phyloP scores from a whole-genome alignment of 1,139 yeast genomes.

The Sugiyamaella sp. region DNA sequence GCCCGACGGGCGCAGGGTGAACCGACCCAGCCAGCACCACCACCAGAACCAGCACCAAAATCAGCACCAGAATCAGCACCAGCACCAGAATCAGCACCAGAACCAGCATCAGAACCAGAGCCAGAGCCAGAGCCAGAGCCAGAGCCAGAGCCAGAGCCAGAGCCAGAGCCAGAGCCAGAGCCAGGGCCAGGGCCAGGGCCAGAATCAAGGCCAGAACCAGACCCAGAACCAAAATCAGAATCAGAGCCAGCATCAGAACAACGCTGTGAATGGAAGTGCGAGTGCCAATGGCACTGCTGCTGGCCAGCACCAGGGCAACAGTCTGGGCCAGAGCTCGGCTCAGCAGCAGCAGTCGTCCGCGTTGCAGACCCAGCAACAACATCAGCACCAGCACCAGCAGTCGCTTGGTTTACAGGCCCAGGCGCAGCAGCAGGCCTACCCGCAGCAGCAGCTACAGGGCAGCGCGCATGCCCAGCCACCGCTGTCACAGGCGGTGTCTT shows the following conservation, averaged over 20 bases:
- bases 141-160: neutral
- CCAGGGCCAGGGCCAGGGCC: constrained; percentile 1
- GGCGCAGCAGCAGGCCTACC: neutral
- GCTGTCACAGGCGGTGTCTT: constrained; percentile 7
- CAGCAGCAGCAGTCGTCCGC: constrained; percentile 2
- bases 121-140: neutral
- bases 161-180: neutral
- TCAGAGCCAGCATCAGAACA: neutral
- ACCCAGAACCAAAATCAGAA: neutral
- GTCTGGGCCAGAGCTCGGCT: neutral
- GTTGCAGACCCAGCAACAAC: neutral
- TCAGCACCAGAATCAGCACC: constrained; percentile 20
- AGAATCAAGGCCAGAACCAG: neutral
- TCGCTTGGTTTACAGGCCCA: neutral
- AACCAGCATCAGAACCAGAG: constrained; percentile 2
- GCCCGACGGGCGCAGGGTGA: constrained; percentile 86
- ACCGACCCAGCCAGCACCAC: constrained; percentile 44
- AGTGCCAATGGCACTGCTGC: constrained; percentile 2
- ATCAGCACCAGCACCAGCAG: neutral
- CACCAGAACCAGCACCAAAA: constrained; percentile 21
- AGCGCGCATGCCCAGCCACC: neutral
- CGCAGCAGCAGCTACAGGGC: constrained; percentile 4
- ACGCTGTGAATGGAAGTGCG: constrained; percentile 2
- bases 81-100: constrained; percentile 13
- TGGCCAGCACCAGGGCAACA: constrained; percentile 5